Evolutionary conservation across 257 asterid species (phyloP), one percentile per base, ranked within the genome.

Genomic region (Oldenlandia corymbosa): DNA sequence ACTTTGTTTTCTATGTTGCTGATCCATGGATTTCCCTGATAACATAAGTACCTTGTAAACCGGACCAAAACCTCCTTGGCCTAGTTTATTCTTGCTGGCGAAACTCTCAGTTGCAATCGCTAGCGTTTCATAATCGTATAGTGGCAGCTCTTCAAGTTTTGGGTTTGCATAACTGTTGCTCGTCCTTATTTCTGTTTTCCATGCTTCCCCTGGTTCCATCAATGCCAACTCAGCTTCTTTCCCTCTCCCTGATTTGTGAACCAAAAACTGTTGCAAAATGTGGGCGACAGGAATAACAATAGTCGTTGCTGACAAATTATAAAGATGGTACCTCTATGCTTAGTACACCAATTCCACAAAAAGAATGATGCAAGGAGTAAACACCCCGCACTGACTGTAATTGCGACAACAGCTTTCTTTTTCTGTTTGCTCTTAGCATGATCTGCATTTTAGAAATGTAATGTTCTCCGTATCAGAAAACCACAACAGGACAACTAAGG

Each of bases 31-130:
- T 16, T n/a, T 23, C 39, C 6, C 11, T 0, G 43, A 20, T 5
- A 62, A 18, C 13, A 36, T n/a, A 14, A 52, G 46, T 41, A 84
- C 95, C 87, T 79, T 84, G 69, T 66, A 86, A 18, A 86, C 94
- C 9, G 78, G 68, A 66, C 87, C 88, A 76, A 86, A 86, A 36
- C 91, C 94, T 28, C 91, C 90, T 79, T 63, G 72, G 53, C 88
- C 88, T 23, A 83, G 81, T 76, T 63, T 68, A 47, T 60, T 78
- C 14, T 49, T 72, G 3, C 65, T 52, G 20, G 75, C 70, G 61
- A 86, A 86, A 57, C 61, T 63, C 32, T 73, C 46, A 3, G 94
- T 86, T 18, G 88, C 88, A 36, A 48, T 74, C 13, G 66, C 75
- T 46, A 84, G 75, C 17, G 65, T 47, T 63, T 73, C 75, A 47